A percentile compares a stretch with the other conserved stretches of the same genome.
These are phyloP conservation scores for Verbascum thapsus DNA, from an alignment of 257 asterid genomes.

Conservation along the genomic window DNA sequence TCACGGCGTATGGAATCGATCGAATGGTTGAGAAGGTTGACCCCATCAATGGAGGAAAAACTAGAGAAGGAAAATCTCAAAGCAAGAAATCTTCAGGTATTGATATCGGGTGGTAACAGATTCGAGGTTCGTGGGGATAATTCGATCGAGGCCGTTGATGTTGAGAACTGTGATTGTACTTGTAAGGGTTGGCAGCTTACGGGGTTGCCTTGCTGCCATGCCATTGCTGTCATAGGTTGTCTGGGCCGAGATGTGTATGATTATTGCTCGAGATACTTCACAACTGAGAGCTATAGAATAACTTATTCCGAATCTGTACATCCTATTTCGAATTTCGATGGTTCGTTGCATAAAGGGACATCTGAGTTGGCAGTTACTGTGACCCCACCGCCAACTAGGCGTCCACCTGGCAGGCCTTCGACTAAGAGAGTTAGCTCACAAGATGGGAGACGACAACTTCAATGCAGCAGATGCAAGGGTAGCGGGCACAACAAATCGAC, in stretches of 20 bases:
- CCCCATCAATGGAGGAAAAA: conserved; percentile 81
- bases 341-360: conserved; percentile 40
- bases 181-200: conserved; percentile 79
- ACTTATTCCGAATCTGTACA: conserved; percentile 73
- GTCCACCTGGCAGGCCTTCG: conserved; percentile 94
- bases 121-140: conserved; percentile 75
- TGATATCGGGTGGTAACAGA: conserved; percentile 46
- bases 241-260: conserved; percentile 55
- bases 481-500: conserved; percentile 94
- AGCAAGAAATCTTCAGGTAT: conserved; percentile 49
- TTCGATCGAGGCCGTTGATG: conserved; percentile 64
- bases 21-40: conserved; percentile 75
- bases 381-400: conserved; percentile 91
- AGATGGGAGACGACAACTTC: conserved; percentile 78
- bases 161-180: conserved; percentile 64
- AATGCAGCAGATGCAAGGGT: conserved; percentile 93
- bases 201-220: conserved; percentile 93
- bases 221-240: conserved; percentile 60
- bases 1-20: conserved; percentile 55
- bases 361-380: conserved; percentile 61
- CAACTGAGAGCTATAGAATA: conserved; percentile 60
- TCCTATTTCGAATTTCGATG: conserved; percentile 59
- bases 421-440: conserved; percentile 67
- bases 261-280: conserved; percentile 78
- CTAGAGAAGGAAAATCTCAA: conserved; percentile 67